phyloP scores from a whole-genome alignment of 2,329 filamentous ascomycete species.

The Pyricularia pennisetigena region DNA sequence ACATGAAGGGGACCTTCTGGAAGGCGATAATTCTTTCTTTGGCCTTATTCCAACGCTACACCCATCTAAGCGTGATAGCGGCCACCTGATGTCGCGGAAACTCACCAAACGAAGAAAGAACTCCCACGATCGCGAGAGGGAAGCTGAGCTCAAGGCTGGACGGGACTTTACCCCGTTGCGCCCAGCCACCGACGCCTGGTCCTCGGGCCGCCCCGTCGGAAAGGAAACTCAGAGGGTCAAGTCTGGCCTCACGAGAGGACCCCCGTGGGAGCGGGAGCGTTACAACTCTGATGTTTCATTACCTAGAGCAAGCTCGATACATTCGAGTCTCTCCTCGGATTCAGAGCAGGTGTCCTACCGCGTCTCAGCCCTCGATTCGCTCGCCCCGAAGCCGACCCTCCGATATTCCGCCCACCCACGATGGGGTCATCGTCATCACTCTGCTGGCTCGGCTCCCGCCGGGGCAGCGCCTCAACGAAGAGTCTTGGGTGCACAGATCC shows the following conservation, averaged over 20 bases:
- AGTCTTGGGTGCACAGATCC: conserved; percentile 43
- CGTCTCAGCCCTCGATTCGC: conserved; percentile 68
- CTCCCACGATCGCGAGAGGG: conserved; percentile 59
- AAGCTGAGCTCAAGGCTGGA: conserved; percentile 85
- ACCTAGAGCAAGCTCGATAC: conserved; percentile 62
- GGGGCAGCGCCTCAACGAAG: conserved; percentile 41
- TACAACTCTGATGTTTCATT: conserved; percentile 66
- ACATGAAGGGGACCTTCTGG: not conserved
- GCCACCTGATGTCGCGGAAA: conserved; percentile 50
- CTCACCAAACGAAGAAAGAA: conserved; percentile 73
- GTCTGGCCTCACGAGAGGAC: conserved; percentile 31
- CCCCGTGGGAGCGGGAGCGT: conserved; percentile 39
- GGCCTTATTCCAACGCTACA: conserved; percentile 43
- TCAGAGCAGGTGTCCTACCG: conserved; percentile 71
- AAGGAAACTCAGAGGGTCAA: conserved; percentile 58
- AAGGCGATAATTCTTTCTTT: conserved; percentile 16
- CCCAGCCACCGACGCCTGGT: conserved; percentile 47
- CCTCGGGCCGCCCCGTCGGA: conserved; percentile 48
- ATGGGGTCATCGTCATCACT: conserved; percentile 33
- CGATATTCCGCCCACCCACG: conserved; percentile 60
- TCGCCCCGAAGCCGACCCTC: conserved; percentile 77
- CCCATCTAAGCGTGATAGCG: conserved; percentile 46
- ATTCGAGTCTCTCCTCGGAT: conserved; percentile 65
- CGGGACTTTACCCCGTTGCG: conserved; percentile 58
- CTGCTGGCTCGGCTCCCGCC: conserved; percentile 30